phyloP scores from a whole-genome alignment of 1,284 basidiomycete species.

The Cryptococcus wingfieldii region DNA sequence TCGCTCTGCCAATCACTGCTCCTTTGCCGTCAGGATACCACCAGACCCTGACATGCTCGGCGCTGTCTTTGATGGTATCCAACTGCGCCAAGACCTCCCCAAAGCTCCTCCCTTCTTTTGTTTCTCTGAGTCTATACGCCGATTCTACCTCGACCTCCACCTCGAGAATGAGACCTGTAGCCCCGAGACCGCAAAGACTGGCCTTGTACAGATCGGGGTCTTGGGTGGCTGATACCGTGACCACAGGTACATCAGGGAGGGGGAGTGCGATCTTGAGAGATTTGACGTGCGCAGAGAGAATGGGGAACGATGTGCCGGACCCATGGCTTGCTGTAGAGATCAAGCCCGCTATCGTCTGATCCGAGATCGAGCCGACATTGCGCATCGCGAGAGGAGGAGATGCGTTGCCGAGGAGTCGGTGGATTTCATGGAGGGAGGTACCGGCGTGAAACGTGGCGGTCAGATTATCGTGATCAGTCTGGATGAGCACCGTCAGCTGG shows the following conservation, averaged over 20 bases:
- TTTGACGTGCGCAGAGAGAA: slow-evolving; percentile 77
- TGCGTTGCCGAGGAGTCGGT: slow-evolving; percentile 60
- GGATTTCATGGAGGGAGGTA: slow-evolving; percentile 70
- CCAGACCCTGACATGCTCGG: slow-evolving; percentile 88
- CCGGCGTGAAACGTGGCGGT: slow-evolving; percentile 65
- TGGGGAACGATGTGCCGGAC: slow-evolving; percentile 72
- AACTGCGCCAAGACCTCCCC: slow-evolving; percentile 51
- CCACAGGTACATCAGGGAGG: slow-evolving; percentile 34
- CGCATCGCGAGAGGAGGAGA: slow-evolving; percentile 69
- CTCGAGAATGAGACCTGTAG: slow-evolving; percentile 80
- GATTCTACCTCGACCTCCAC: slow-evolving; percentile 75
- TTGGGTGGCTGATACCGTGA: slow-evolving; percentile 42
- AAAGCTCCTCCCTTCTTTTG: slow-evolving; percentile 64
- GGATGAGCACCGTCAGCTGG: background rate
- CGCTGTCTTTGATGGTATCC: slow-evolving; percentile 56
- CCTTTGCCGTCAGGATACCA: slow-evolving; percentile 83
- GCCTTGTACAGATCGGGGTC: slow-evolving; percentile 79
- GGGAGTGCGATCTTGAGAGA: slow-evolving; percentile 63
- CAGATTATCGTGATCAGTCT: slow-evolving; percentile 69
- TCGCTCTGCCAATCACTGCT: slow-evolving; percentile 68
- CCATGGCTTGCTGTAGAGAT: slow-evolving; percentile 95
- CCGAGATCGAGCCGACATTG: slow-evolving; percentile 93
- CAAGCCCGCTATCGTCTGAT: slow-evolving; percentile 91
- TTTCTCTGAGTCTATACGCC: slow-evolving; percentile 78
- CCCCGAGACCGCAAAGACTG: slow-evolving; percentile 89